These are phyloP conservation scores for Phaffia australis DNA, from an alignment of 768 basidiomycete species.

Conservation along the genomic window DNA sequence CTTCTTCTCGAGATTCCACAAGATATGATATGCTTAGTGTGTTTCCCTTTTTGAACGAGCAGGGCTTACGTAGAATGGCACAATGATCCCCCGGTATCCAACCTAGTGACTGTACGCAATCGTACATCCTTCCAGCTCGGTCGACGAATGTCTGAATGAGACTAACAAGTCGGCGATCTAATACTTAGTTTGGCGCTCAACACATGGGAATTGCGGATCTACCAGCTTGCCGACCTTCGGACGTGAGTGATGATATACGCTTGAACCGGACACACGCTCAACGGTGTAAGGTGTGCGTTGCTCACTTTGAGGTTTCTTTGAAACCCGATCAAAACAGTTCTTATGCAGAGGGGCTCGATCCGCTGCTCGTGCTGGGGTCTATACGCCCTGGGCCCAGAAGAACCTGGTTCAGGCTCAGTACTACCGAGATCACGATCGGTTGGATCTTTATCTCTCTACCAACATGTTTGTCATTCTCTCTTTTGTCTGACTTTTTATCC, in stretches of 20 bases:
- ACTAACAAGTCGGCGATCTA: background rate
- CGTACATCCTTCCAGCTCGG: conserved; percentile 71
- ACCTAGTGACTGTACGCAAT: conserved; percentile 76
- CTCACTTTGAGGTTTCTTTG: background rate
- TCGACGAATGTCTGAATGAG: background rate
- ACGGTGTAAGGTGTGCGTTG: background rate
- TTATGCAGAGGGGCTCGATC: conserved; percentile 58
- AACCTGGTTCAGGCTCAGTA: conserved; percentile 81
- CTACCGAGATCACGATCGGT: conserved; percentile 59
- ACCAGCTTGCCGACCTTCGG: conserved; percentile 53
- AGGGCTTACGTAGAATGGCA: conserved; percentile 71
- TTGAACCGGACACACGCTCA: background rate
- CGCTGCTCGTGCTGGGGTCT: conserved; percentile 54
- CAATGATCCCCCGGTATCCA: conserved; percentile 62
- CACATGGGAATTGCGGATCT: conserved; percentile 46
- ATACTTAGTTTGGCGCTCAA: conserved; percentile 12
- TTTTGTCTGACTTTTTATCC: background rate
- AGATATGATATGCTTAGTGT: background rate
- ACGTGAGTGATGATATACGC: conserved; percentile 33
- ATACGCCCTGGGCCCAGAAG: conserved; percentile 62
- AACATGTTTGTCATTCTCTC: conserved; percentile 31
- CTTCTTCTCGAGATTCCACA: background rate
- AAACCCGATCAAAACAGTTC: conserved; percentile 31
- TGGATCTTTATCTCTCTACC: conserved; percentile 49
- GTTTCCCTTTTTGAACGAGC: background rate